Conservation (phyloP, 2,329 filamentous ascomycete species). For the Aotearoamyces nothofagi region DNA sequence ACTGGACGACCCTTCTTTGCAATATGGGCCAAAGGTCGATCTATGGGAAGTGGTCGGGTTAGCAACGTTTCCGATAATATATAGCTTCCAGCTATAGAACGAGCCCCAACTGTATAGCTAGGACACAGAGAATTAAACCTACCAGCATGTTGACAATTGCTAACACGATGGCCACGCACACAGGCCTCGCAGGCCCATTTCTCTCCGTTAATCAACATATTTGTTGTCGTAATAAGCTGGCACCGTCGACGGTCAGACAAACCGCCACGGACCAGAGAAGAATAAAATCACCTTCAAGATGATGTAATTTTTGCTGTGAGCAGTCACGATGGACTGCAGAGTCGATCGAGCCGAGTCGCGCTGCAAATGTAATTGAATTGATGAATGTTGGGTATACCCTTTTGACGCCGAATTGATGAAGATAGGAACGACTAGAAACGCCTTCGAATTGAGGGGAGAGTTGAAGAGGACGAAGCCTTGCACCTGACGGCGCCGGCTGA, state of each 20-base stretch:
- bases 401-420: conserved; percentile 5
- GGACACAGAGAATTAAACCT: no score
- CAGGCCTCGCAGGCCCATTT: conserved; percentile 91
- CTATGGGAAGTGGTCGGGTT: conserved; percentile 28
- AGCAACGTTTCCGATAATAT: conserved; percentile 5
- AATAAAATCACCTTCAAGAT: conserved; percentile 14
- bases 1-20: conserved; percentile 96
- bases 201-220: conserved; percentile 82
- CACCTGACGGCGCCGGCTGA: conserved; percentile 20
- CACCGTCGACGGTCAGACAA: conserved; percentile 1
- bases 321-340: conserved; percentile 17
- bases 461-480: conserved; percentile 16
- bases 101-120: no score
- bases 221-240: conserved; percentile 16
- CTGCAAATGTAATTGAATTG: not conserved
- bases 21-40: conserved; percentile 84
- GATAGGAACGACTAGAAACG: conserved; percentile 5
- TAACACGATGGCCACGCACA: conserved; percentile 95
- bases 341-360: conserved; percentile 19
- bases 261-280: conserved; percentile 12
- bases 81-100: no score
- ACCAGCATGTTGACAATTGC: conserved; percentile 95
- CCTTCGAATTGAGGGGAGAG: conserved; percentile 2
- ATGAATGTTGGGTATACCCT: not conserved
- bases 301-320: conserved; percentile 12